phyloP scores from a whole-genome alignment of 75 land plant genomes.

The Cupressus sempervirens region DNA sequence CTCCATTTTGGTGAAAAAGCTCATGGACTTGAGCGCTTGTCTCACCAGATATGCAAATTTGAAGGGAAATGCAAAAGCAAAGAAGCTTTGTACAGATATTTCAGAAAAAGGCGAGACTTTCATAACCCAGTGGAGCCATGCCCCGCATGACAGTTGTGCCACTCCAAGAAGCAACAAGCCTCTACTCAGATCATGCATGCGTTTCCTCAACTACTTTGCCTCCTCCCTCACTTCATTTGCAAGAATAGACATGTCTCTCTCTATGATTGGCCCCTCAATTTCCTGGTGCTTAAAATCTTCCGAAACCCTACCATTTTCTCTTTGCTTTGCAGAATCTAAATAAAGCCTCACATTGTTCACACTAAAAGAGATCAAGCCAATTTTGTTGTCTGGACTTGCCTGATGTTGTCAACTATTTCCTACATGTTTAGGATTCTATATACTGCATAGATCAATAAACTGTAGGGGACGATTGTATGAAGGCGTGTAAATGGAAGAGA shows the following conservation, averaged over 20 bases:
- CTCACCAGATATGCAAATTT: slow-evolving; percentile 52
- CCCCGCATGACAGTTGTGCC: slow-evolving; percentile 48
- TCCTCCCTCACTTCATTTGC: slow-evolving; percentile 76
- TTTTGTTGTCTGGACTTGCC: neutral
- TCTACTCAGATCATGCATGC: slow-evolving; percentile 41
- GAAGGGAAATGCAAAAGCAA: slow-evolving; percentile 58
- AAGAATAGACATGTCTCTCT: slow-evolving; percentile 68
- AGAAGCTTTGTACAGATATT: slow-evolving; percentile 28
- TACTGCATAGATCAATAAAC: neutral
- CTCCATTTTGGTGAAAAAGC: neutral
- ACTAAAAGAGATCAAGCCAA: neutral
- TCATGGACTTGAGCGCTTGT: slow-evolving; percentile 43
- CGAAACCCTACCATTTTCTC: neutral
- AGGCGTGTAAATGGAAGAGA: neutral
- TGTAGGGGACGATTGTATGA: neutral
- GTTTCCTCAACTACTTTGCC: slow-evolving; percentile 30
- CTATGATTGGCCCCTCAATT: slow-evolving; percentile 89
- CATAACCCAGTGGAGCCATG: slow-evolving; percentile 41
- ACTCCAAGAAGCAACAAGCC: slow-evolving; percentile 41
- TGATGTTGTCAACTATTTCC: neutral
- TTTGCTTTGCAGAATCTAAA: neutral
- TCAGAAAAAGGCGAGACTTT: slow-evolving; percentile 18
- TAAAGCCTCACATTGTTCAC: neutral
- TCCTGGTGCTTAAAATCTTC: slow-evolving; percentile 34
- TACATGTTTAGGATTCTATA: neutral